phyloP scores from a whole-genome alignment of 441 rosid genomes.

The Kokia cookei region DNA sequence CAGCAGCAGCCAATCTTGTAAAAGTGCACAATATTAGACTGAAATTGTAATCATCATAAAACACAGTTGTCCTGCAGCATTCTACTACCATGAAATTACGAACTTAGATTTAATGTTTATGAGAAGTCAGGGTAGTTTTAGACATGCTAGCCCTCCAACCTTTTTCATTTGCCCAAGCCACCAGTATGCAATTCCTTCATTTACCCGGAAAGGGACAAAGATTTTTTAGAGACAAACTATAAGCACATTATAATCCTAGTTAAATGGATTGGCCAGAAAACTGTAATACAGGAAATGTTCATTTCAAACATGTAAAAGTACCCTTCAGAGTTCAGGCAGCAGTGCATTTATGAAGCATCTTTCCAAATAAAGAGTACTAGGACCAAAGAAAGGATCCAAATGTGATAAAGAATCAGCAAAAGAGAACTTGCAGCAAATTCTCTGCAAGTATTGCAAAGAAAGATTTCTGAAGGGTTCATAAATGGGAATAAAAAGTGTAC shows the following conservation, averaged over 20 bases:
- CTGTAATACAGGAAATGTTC: background rate
- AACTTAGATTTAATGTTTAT: background rate
- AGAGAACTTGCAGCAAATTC: background rate
- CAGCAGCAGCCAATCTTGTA: background rate
- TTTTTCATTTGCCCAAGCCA: background rate
- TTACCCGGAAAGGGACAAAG: background rate
- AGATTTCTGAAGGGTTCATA: background rate
- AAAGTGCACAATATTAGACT: background rate
- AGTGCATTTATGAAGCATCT: background rate
- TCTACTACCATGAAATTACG: background rate
- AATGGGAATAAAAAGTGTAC: background rate
- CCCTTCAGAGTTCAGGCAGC: constrained; percentile 1
- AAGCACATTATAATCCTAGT: background rate
- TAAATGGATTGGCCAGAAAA: background rate
- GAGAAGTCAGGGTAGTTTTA: background rate
- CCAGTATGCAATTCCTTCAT: background rate
- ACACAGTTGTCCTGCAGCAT: background rate
- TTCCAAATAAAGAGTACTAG: background rate
- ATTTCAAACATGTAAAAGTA: constrained; percentile 1
- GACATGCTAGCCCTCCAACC: background rate
- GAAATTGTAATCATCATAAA: constrained; percentile 1
- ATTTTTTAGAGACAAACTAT: background rate
- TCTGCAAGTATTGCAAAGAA: background rate
- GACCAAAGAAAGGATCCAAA: constrained; percentile 1
- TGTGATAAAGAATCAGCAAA: background rate